Percentiles rank a stretch among this genome's conserved stretches.
Evolutionary conservation across 495 filamentous ascomycete genomes (phyloP).

Genomic region (Bathelium albidoporum): DNA sequence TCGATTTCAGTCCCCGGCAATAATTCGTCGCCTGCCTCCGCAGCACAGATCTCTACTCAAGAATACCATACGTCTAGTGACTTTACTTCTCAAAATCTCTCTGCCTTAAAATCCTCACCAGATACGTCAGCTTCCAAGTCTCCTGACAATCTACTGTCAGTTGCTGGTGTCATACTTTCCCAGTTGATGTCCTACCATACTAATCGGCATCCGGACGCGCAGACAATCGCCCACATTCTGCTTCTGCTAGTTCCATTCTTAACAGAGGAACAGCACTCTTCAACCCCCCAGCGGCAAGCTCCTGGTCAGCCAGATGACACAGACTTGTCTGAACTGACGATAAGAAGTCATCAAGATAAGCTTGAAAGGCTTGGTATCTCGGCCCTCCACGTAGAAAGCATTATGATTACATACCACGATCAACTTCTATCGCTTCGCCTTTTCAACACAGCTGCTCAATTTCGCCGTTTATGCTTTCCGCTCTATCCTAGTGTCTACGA

Average conservation of each 20-base stretch:
- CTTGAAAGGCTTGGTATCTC: slow-evolving; percentile 17
- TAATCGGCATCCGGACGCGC: slow-evolving; percentile 22
- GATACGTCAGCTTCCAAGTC: background rate
- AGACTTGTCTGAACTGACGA: background rate
- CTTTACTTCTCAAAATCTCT: background rate
- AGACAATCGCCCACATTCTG: slow-evolving; percentile 25
- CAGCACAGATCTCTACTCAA: background rate
- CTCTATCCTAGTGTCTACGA: slow-evolving; percentile 31
- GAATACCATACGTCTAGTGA: background rate
- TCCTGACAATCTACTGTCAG: background rate
- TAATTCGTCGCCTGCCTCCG: background rate
- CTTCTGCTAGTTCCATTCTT: slow-evolving; percentile 28
- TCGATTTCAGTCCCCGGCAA: background rate
- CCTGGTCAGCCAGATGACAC: background rate
- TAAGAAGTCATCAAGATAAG: slow-evolving; percentile 15
- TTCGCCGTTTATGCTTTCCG: slow-evolving; percentile 30
- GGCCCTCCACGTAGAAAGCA: slow-evolving; percentile 30
- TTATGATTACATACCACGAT: slow-evolving; percentile 31
- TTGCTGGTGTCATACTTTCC: slow-evolving; percentile 17
- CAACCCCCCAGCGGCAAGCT: slow-evolving; percentile 6
- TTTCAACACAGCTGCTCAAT: slow-evolving; percentile 22
- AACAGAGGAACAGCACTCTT: slow-evolving; percentile 17
- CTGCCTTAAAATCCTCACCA: background rate
- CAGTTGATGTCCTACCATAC: slow-evolving; percentile 25
- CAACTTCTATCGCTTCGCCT: slow-evolving; percentile 26